These are phyloP conservation scores for Phyllosticta capitalensis DNA, from an alignment of 2,329 filamentous ascomycete genomes.

Conservation along the genomic window DNA sequence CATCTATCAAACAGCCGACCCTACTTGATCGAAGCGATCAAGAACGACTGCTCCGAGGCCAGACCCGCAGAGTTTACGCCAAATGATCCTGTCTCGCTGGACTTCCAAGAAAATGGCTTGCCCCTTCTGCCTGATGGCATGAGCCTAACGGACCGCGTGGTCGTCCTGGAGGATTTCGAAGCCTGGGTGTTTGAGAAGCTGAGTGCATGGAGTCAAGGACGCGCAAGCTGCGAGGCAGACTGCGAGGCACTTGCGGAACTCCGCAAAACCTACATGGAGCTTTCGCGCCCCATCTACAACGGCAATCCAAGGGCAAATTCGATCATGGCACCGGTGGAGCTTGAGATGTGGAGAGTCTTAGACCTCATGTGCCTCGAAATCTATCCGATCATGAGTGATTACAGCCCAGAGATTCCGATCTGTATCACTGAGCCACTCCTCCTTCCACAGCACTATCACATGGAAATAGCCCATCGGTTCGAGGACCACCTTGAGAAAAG, in stretches of 20 bases:
- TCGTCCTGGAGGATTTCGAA: constrained; percentile 37
- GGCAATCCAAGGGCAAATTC: constrained; percentile 40
- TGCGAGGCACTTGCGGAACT: constrained; percentile 17
- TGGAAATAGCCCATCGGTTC: constrained; percentile 36
- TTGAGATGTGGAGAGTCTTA: constrained; percentile 51
- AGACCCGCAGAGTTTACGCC: background rate
- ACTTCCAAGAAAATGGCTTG: constrained; percentile 9
- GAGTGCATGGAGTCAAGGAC: constrained; percentile 27
- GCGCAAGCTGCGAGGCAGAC: constrained; percentile 16
- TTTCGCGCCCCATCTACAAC: constrained; percentile 23
- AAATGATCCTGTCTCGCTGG: background rate
- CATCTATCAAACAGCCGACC: background rate
- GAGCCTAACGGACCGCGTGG: constrained; percentile 1
- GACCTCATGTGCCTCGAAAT: constrained; percentile 38
- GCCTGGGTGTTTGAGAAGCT: constrained; percentile 38
- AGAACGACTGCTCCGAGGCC: background rate
- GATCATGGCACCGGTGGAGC: constrained; percentile 44
- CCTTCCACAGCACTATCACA: constrained; percentile 35
- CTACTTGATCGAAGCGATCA: background rate
- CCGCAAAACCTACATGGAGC: constrained; percentile 15
- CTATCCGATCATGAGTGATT: constrained; percentile 37
- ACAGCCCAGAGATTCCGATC: constrained; percentile 36
- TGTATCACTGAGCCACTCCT: constrained; percentile 36
- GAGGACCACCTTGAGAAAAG: constrained; percentile 41
- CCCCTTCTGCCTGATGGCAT: constrained; percentile 3